phyloP scores from a whole-genome alignment of 257 asterid species.

The Dorcoceras hygrometricum region DNA sequence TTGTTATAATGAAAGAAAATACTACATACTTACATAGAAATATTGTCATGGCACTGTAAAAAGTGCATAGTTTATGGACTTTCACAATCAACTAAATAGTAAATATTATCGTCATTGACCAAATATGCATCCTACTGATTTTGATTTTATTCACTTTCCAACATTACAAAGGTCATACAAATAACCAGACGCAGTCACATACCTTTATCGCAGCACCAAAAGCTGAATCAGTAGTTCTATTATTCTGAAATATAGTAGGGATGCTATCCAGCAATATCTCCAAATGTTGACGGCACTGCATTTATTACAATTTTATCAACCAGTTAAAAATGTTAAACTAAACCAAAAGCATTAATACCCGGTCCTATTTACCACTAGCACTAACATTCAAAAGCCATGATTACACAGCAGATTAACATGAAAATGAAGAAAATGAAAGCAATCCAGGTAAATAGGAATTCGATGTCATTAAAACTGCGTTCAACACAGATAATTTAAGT shows the following conservation, averaged over 20 bases:
- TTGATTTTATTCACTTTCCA: not conserved
- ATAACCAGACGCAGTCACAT: constrained; percentile 11
- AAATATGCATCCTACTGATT: not conserved
- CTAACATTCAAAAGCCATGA: not conserved
- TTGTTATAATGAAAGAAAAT: no score
- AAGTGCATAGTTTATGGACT: not conserved
- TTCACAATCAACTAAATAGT: not conserved
- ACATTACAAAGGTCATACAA: not conserved
- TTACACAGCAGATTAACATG: not conserved
- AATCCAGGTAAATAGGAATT: constrained; percentile 1
- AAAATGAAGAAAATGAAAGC: constrained; percentile 8
- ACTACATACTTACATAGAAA: no score
- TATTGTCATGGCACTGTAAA: not conserved
- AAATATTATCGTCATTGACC: not conserved
- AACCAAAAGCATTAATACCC: constrained; percentile 12
- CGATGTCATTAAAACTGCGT: constrained; percentile 13
- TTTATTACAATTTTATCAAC: constrained; percentile 18
- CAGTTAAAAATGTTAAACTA: constrained; percentile 11
- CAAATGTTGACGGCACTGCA: constrained; percentile 86
- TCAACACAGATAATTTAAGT: constrained; percentile 26
- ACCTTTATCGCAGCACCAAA: constrained; percentile 96
- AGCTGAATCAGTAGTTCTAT: constrained; percentile 79
- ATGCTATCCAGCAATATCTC: constrained; percentile 82
- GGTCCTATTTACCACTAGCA: constrained; percentile 2
- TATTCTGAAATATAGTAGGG: constrained; percentile 83